phyloP scores from a whole-genome alignment of 176 grass and related monocot genomes.

The Pontederia crassipes region DNA sequence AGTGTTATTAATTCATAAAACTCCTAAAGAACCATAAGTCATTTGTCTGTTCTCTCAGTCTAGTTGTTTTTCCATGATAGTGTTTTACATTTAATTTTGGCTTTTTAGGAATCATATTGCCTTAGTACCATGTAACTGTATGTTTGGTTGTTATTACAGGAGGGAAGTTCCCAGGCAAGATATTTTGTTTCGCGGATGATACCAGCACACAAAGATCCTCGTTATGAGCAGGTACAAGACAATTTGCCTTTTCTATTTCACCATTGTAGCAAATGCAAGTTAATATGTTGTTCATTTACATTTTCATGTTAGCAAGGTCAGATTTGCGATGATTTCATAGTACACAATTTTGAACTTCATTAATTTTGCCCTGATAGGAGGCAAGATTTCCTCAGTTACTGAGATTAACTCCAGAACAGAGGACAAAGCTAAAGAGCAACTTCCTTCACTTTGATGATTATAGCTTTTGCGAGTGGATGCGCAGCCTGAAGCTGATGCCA shows the following conservation, averaged over 20 bases:
- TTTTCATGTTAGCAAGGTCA: too few species aligned
- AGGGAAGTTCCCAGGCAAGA: constrained; percentile 90
- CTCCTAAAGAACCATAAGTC: not conserved
- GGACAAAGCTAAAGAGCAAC: constrained; percentile 72
- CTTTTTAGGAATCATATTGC: too few species aligned
- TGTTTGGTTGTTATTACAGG: constrained; percentile 32
- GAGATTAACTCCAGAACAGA: constrained; percentile 51
- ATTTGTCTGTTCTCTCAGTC: not conserved
- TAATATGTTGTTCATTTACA: too few species aligned
- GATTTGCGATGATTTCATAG: too few species aligned
- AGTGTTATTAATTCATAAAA: not conserved
- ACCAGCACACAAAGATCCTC: constrained; percentile 99
- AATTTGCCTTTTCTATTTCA: not conserved
- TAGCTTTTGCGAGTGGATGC: constrained; percentile 99
- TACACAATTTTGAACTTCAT: not conserved
- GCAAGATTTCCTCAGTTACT: constrained; percentile 79
- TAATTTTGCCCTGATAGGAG: constrained; percentile 44
- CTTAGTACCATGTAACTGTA: too few species aligned
- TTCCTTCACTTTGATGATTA: constrained; percentile 86
- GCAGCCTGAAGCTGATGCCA: constrained; percentile 81
- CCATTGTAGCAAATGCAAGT: not conserved
- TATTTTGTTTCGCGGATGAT: constrained; percentile 96
- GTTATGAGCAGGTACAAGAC: constrained; percentile 82
- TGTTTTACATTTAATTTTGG: too few species aligned
- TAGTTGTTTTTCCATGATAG: too few species aligned